Evolutionary conservation across 2,329 filamentous ascomycete species (phyloP).

Genomic region (Aspergillus sp.): DNA sequence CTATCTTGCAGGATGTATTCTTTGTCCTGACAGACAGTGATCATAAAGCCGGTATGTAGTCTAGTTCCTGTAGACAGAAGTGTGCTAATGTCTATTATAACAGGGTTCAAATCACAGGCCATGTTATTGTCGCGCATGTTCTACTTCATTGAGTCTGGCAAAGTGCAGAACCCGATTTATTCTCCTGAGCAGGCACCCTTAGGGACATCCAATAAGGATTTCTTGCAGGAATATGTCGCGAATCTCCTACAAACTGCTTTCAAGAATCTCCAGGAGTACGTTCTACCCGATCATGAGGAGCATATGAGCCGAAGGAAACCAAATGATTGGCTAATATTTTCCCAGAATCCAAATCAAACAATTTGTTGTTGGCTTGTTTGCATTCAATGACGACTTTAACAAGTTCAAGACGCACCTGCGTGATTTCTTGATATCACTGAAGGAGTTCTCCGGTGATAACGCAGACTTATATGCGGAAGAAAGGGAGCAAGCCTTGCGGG

Average conservation of each 20-base stretch:
- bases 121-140: conserved; percentile 94
- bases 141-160: conserved; percentile 86
- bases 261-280: conserved; percentile 86
- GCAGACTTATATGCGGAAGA: conserved; percentile 91
- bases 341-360: conserved; percentile 77
- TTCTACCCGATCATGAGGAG: background rate
- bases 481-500: conserved; percentile 85
- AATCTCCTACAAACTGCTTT: conserved; percentile 86
- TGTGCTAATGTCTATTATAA: conserved; percentile 7
- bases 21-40: conserved; percentile 97
- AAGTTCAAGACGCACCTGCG: conserved; percentile 95
- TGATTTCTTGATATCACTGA: conserved; percentile 95
- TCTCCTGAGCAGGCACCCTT: conserved; percentile 75
- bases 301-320: conserved; percentile 24
- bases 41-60: conserved; percentile 76
- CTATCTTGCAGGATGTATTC: conserved; percentile 96
- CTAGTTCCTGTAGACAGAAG: background rate
- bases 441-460: conserved; percentile 96
- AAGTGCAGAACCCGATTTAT: conserved; percentile 92
- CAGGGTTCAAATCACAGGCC: conserved; percentile 92
- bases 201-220: conserved; percentile 87
- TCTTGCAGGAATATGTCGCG: conserved; percentile 83
- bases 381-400: conserved; percentile 82
- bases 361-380: conserved; percentile 89
- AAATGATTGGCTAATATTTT: background rate